These are phyloP conservation scores for Paraleonurus japonicus DNA, from an alignment of 257 asterid species.

Conservation along the genomic window DNA sequence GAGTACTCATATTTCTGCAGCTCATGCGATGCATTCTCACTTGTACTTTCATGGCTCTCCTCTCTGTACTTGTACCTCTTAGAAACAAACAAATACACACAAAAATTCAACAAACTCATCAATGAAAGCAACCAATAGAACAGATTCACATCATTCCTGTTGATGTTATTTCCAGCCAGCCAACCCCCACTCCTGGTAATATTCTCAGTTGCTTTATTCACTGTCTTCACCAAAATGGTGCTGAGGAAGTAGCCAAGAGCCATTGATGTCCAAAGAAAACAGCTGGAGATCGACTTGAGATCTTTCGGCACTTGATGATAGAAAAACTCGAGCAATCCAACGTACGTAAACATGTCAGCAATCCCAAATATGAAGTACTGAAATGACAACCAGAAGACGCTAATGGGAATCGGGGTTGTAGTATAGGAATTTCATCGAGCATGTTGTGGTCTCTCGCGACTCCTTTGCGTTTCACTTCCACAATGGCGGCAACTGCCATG, in stretches of 20 bases:
- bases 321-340: constrained; percentile 74
- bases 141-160: constrained; percentile 57
- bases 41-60: constrained; percentile 20
- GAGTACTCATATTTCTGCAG: constrained; percentile 11
- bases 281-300: constrained; percentile 63
- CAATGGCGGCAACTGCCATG: constrained; percentile 59
- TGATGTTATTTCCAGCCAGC: constrained; percentile 71
- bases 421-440: constrained; percentile 53
- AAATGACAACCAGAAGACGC: constrained; percentile 72
- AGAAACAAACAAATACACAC: constrained; percentile 52
- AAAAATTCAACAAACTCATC: constrained; percentile 51
- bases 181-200: constrained; percentile 59
- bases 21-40: constrained; percentile 16
- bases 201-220: constrained; percentile 49
- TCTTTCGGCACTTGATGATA: constrained; percentile 64
- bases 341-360: constrained; percentile 79
- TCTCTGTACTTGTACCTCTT: constrained; percentile 63
- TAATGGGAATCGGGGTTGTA: constrained; percentile 69
- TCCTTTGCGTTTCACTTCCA: constrained; percentile 59
- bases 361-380: constrained; percentile 82
- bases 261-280: constrained; percentile 77
- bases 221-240: constrained; percentile 62
- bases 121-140: constrained; percentile 61
- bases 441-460: constrained; percentile 48
- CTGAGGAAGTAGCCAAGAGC: constrained; percentile 67